phyloP scores from a whole-genome alignment of 108 stramenopile species.

The Fistulifera pelliculosa region DNA sequence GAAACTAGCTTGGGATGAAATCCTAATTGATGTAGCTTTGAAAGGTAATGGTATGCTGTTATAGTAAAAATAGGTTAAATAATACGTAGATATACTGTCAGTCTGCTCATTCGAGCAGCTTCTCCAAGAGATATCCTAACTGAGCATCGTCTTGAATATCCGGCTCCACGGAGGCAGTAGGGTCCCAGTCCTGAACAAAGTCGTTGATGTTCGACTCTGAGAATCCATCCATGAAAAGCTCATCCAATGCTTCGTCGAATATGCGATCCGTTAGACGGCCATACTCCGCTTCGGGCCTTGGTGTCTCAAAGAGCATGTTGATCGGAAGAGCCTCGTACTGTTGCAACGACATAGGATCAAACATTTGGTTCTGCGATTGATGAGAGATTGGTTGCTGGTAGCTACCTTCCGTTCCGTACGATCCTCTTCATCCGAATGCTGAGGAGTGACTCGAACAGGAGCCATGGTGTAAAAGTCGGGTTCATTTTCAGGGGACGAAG shows the following conservation, averaged over 20 bases:
- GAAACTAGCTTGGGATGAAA: too few relatives aligned
- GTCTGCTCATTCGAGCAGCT: conserved; percentile 3
- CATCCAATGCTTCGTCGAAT: conserved; percentile 32
- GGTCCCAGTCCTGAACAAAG: conserved; percentile 23
- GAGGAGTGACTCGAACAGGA: conserved; percentile 21
- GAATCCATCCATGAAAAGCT: conserved; percentile 17
- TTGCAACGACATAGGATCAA: not conserved
- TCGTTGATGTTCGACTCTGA: conserved; percentile 5
- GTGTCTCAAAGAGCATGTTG: too few relatives aligned
- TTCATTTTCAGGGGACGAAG: conserved; percentile 38
- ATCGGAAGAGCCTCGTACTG: not conserved
- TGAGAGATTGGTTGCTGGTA: not conserved
- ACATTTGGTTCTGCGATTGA: not conserved
- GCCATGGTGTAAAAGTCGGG: conserved; percentile 66
- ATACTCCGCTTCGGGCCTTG: not conserved
- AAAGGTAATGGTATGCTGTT: too few relatives aligned
- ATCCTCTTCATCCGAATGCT: conserved; percentile 5
- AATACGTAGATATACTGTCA: too few relatives aligned
- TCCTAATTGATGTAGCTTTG: too few relatives aligned
- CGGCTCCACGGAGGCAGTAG: not conserved
- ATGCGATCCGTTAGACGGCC: conserved; percentile 10
- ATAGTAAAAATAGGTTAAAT: too few relatives aligned
- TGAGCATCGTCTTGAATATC: conserved; percentile 13
- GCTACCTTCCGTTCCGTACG: not conserved
- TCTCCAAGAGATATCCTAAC: conserved; percentile 25